Percentiles rank a stretch among this genome's conserved stretches.
Conservation (phyloP, 164 flowering plant species). For the Liquidambar formosana region DNA sequence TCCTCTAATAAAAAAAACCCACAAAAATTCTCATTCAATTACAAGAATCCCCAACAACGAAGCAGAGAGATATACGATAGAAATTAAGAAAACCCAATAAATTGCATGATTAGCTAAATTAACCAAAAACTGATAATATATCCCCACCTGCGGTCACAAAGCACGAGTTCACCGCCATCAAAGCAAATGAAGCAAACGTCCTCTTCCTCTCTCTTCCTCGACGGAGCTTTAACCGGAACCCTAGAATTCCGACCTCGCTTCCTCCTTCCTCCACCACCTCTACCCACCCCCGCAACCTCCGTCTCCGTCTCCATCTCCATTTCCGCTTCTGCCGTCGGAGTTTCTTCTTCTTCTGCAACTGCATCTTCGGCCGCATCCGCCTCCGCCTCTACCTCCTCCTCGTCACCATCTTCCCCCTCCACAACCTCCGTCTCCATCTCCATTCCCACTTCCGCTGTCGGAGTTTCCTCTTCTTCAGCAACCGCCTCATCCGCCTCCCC, state of each 20-base stretch:
- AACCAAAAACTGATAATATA: background rate
- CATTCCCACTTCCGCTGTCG: constrained; percentile 15
- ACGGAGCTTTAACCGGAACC: constrained; percentile 17
- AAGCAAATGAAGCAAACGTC: constrained; percentile 87
- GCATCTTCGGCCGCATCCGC: constrained; percentile 6
- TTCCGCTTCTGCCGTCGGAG: constrained; percentile 20
- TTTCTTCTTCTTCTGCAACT: constrained; percentile 18
- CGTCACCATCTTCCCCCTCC: constrained; percentile 25
- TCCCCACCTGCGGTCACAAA: constrained; percentile 86
- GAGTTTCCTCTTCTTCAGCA: constrained; percentile 20
- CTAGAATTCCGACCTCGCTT: constrained; percentile 42
- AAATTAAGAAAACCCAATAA: constrained; percentile 1
- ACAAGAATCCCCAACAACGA: background rate
- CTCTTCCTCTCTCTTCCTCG: constrained; percentile 49
- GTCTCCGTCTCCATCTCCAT: constrained; percentile 15
- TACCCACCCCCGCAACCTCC: constrained; percentile 19
- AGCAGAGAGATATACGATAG: background rate
- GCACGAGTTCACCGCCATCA: constrained; percentile 94
- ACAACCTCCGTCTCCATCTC: constrained; percentile 21
- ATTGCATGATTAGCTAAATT: background rate
- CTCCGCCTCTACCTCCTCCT: constrained; percentile 20
- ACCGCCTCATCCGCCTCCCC: constrained; percentile 9
- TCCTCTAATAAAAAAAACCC: constrained; percentile 51
- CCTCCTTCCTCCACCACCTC: constrained; percentile 41
- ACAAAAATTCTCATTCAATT: constrained; percentile 6